Evolutionary conservation across 1,284 basidiomycete species (phyloP), one percentile per base, ranked within the genome.

Genomic region (Ceraceosorus guamensis): DNA sequence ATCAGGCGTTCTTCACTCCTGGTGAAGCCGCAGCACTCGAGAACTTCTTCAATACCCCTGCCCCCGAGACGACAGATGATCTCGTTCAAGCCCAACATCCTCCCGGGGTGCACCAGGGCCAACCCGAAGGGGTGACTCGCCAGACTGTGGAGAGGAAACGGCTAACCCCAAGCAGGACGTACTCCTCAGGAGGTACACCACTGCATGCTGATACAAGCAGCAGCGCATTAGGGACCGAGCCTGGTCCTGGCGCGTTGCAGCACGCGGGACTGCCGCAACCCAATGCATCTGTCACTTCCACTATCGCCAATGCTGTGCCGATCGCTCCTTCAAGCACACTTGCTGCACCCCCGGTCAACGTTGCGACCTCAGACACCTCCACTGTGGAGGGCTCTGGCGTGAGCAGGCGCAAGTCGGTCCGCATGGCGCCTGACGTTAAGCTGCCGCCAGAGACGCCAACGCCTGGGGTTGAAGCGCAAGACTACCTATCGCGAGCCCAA

Each of bases 341-440:
- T 14, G 31, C 54, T 58, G 44, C 51, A 30, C 14, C 53, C 30
- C 4, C 37, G 16, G 48, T 34, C 14, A 14, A 6, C 30, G 39
- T 8, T 33, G 31, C 5, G 24, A 16, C 32, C 14, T 6, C 46
- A 34, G 55, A 55, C 30, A 60, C 60, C 18, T 57, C 53, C 13
- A 63, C 60, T 56, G 66, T 65, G 33, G 53, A 52, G 16, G 65
- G 43, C 50, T 61, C 59, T 58, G 48, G 57, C 41, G 52, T 64
- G 16, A 52, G 55, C 43, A 57, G 65, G 5, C 59, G 69, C n/a
- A 75, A 73, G 60, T 68, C 64, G 50, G 72, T 75, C n/a, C 61
- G 72, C 14, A 64, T 75, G 60, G 70, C 70, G 18, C 70, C 70
- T 6, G 70, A 71, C 47, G 54, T 56, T 50, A 73, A 73, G 64